Evolutionary conservation across 495 filamentous ascomycete genomes (phyloP), one percentile per base, ranked within the genome.

Genomic region (Penicillium paxilli): DNA sequence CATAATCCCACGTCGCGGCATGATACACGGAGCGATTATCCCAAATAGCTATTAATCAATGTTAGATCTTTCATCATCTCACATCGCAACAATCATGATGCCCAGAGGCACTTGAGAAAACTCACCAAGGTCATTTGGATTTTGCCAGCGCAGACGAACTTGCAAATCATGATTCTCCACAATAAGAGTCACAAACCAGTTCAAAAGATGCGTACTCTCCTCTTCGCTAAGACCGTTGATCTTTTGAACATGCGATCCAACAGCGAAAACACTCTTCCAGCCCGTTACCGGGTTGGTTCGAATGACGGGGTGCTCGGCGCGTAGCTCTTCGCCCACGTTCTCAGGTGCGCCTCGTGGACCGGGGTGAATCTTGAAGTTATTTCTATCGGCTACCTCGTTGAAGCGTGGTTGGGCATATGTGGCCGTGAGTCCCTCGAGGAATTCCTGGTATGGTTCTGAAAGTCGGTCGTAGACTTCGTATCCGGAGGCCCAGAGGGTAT

Each of bases 271-370:
- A 32, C 70, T 77, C 74, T 89, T 91, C 88, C 90, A 93, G 1
- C 90, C 90, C 0, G 90, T 91, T 1, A 92, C 86, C 4, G 90
- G 89, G 65, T 93, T 90, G n/a, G 88, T 92, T 8, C 90, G 85
- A 22, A 92, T 73, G 2, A 91, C 82, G 0, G 88, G 86, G 66
- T 92, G 88, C 12, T 83, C 68, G 3, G 87, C 85, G 20, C 70
- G 77, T 4, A 92, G 71, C 11, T 80, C 73, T 2, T 75, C 74
- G 38, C 87, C 90, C 0, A 80, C 68, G 62, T 92, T 92, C 62
- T 85, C 82, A 0, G 88, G 89, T 0, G 82, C 74, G 6, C 89
- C 89, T 7, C 88, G 81, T 9, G 70, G 55, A 11, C 66, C 77
- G 4, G 72, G 67, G 59, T 81, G 85, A 26, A 92, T 58, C 28